Evolutionary conservation across 495 filamentous ascomycete genomes (phyloP), one percentile per base, ranked within the genome.

Genomic region (Penicillium waksmanii): DNA sequence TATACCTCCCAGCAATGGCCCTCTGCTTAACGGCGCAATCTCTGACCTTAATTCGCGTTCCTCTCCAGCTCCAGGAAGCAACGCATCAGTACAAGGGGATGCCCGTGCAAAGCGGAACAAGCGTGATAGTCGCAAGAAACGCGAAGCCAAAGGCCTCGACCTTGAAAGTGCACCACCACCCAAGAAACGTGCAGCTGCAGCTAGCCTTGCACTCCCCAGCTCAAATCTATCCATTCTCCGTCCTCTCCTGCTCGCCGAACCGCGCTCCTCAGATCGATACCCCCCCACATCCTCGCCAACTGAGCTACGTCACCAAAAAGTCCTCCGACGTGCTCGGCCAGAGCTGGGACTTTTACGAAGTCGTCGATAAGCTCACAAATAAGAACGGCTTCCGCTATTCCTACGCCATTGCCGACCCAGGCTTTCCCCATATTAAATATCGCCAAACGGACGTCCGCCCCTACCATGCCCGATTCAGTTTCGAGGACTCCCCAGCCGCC

Each of bases 381-480:
- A 94, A 95, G 69, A 92, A 93, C 73, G 90, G 86, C 43, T 98
- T 90, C 63, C 88, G 91, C 38, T 99, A 98, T 70, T 90, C 82
- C 38, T 92, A 93, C 60, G 96, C 92, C 67, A 92, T 97, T 58
- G 91, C 92, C 52, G 95, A 97, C 64, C 88, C 89, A 0, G 81
- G 80, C 17, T 96, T 98, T 56, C 87, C 89, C 8, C 90, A 92
- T 53, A 92, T 91, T 59, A 88, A 93, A 66, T 96, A 93, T 75
- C 89, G 95, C 50, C 89, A 91, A 58, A 91, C 93, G 23, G 96
- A 98, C 71, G 84, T 90, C 11, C 82, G 81, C 51, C 96, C 93
- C 3, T 93, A 88, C 70, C 82, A 86, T 47, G 80, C 92, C 11
- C 87, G 92, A 47, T 88, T 99, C 62, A 92, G 87, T 74, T 96